phyloP scores from a whole-genome alignment of 768 basidiomycete genomes.

The Suillus spraguei region DNA sequence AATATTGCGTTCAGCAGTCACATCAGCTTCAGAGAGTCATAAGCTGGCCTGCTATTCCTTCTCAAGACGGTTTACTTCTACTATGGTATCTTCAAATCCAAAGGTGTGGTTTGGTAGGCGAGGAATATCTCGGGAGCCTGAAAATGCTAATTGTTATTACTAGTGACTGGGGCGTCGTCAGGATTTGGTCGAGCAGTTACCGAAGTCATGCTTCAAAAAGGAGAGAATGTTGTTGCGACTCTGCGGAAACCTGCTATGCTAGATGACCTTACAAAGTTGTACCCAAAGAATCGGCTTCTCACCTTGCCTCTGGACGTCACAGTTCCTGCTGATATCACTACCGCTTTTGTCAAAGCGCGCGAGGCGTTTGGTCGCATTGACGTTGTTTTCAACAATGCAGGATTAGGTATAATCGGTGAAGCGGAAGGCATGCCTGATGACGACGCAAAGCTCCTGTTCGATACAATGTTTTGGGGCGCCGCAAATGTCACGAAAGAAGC shows the following conservation, averaged over 20 bases:
- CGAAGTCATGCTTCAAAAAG: conserved; percentile 36
- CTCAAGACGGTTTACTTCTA: background rate
- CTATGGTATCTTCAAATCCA: conserved; percentile 1
- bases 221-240: conserved; percentile 46
- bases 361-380: conserved; percentile 45
- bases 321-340: conserved; percentile 29
- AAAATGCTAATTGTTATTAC: background rate
- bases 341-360: conserved; percentile 37
- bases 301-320: conserved; percentile 44
- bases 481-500: conserved; percentile 35
- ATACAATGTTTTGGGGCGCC: conserved; percentile 42
- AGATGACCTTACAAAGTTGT: conserved; percentile 28
- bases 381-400: conserved; percentile 50
- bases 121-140: background rate
- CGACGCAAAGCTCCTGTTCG: conserved; percentile 38
- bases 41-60: background rate
- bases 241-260: conserved; percentile 40
- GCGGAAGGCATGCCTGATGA: conserved; percentile 40
- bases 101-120: conserved; percentile 30
- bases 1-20: background rate
- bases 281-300: conserved; percentile 35
- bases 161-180: conserved; percentile 44
- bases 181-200: conserved; percentile 41
- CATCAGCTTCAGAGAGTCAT: background rate
- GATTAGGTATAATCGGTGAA: conserved; percentile 33